Conservation (phyloP, 177 flowering plant genomes). For the Vitis hybrid region DNA sequence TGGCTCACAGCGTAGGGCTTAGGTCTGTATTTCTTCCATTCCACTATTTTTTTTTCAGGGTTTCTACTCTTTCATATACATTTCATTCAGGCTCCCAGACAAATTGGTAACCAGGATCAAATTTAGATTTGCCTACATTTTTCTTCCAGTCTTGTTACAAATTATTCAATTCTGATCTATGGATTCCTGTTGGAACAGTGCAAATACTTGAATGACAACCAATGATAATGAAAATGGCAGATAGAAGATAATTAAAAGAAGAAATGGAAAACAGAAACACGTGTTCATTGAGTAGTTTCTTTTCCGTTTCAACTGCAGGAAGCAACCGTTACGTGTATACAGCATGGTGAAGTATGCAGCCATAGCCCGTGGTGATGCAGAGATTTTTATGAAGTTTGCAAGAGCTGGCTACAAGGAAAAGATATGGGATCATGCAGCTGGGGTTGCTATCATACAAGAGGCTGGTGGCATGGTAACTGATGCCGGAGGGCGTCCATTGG, state of each 20-base stretch:
- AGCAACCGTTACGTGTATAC: slow-evolving; percentile 77
- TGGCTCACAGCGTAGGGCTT: slow-evolving; percentile 81
- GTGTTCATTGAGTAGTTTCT: background rate
- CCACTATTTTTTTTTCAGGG: background rate
- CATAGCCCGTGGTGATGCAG: slow-evolving; percentile 92
- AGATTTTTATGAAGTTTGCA: slow-evolving; percentile 89
- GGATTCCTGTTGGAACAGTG: background rate
- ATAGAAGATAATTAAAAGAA: background rate
- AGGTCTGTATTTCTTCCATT: slow-evolving; percentile 41
- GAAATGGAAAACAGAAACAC: background rate
- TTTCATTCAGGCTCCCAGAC: background rate
- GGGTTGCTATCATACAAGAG: slow-evolving; percentile 77
- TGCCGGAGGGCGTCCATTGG: slow-evolving; percentile 74
- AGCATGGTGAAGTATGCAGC: slow-evolving; percentile 95
- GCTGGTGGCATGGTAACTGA: slow-evolving; percentile 95
- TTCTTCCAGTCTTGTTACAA: background rate
- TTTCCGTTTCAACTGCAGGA: slow-evolving; percentile 42
- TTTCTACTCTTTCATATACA: background rate
- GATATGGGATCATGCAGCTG: slow-evolving; percentile 99
- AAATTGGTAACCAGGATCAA: background rate
- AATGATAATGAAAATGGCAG: background rate
- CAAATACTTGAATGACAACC: too few species aligned
- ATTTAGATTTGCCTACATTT: background rate
- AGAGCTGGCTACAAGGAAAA: slow-evolving; percentile 91
- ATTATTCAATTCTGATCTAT: background rate